Percentiles rank a stretch among this genome's conserved stretches.
phyloP scores from a whole-genome alignment of 2,329 filamentous ascomycete species.

The Trichoderma gracile region DNA sequence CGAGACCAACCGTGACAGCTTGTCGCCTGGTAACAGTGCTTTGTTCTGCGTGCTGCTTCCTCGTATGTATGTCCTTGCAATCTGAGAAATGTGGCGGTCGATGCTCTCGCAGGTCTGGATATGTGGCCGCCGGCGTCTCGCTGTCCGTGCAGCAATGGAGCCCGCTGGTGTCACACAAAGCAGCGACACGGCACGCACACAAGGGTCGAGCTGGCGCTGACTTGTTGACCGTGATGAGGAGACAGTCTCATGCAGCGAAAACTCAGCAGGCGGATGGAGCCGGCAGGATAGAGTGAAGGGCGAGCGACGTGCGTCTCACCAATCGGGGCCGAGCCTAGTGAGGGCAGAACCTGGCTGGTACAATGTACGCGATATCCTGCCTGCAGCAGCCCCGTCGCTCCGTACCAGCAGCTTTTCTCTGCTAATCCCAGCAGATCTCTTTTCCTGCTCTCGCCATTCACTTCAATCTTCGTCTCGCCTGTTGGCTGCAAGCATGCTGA shows the following conservation, averaged over 20 bases:
- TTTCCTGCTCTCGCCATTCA: not conserved
- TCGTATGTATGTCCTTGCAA: not conserved
- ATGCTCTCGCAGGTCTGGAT: slow-evolving; percentile 4
- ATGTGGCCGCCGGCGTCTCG: slow-evolving; percentile 21
- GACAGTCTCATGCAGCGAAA: slow-evolving; percentile 21
- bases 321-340: slow-evolving; percentile 18
- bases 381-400: slow-evolving; percentile 21
- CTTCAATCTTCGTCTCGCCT: not conserved
- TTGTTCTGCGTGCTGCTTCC: not conserved
- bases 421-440: not conserved
- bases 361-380: slow-evolving; percentile 12
- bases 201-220: slow-evolving; percentile 20
- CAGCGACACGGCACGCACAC: slow-evolving; percentile 20
- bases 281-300: slow-evolving; percentile 8
- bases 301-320: slow-evolving; percentile 11
- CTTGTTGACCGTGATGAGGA: slow-evolving; percentile 25
- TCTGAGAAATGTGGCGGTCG: not conserved
- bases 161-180: slow-evolving; percentile 19
- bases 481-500: slow-evolving; percentile 3
- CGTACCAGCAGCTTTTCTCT: slow-evolving; percentile 4
- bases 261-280: slow-evolving; percentile 23
- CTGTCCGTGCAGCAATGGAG: slow-evolving; percentile 23
- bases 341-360: not conserved
- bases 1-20: not conserved
- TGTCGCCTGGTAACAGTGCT: not conserved